Conservation (phyloP, 2,329 filamentous ascomycete species). For the Epicoccum nigrum region DNA sequence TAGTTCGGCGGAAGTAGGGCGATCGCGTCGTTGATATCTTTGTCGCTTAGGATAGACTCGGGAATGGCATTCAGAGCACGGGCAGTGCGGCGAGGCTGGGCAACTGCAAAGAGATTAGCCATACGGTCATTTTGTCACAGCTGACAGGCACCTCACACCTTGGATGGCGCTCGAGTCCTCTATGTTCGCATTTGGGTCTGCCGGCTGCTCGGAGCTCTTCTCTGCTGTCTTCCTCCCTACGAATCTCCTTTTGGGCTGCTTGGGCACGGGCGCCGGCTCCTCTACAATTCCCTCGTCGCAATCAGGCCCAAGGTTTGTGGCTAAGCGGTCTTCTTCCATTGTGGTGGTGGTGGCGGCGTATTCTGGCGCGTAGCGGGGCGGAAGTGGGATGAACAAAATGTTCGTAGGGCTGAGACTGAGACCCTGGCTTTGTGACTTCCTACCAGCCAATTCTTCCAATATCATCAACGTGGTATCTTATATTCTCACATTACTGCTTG, state of each 20-base stretch:
- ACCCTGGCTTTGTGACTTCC: slow-evolving; percentile 7
- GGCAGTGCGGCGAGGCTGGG: slow-evolving; percentile 72
- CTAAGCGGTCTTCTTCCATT: slow-evolving; percentile 79
- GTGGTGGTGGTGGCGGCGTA: slow-evolving; percentile 19
- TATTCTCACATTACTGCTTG: too few species aligned
- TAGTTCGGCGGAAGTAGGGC: slow-evolving; percentile 91
- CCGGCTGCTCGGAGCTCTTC: slow-evolving; percentile 58
- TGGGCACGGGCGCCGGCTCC: slow-evolving; percentile 57
- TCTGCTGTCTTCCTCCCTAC: slow-evolving; percentile 79
- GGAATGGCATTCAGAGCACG: slow-evolving; percentile 92
- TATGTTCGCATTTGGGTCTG: slow-evolving; percentile 52
- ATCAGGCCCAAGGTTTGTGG: slow-evolving; percentile 72
- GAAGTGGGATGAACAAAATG: slow-evolving; percentile 24
- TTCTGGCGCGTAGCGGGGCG: slow-evolving; percentile 22
- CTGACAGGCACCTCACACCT: slow-evolving; percentile 58
- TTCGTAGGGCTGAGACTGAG: slow-evolving; percentile 27
- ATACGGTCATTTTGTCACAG: neutral
- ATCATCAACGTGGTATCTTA: slow-evolving; percentile 3
- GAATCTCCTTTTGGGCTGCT: slow-evolving; percentile 89
- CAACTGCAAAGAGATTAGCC: slow-evolving; percentile 58
- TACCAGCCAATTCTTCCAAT: slow-evolving; percentile 3
- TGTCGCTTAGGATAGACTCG: slow-evolving; percentile 81
- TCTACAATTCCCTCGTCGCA: slow-evolving; percentile 67
- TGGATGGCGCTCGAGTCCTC: slow-evolving; percentile 71
- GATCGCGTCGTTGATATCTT: slow-evolving; percentile 85